A percentile compares a stretch with the other conserved stretches of the same genome.
These are phyloP conservation scores for Cercophora sp. DNA, from an alignment of 495 filamentous ascomycete species.

Conservation along the genomic window DNA sequence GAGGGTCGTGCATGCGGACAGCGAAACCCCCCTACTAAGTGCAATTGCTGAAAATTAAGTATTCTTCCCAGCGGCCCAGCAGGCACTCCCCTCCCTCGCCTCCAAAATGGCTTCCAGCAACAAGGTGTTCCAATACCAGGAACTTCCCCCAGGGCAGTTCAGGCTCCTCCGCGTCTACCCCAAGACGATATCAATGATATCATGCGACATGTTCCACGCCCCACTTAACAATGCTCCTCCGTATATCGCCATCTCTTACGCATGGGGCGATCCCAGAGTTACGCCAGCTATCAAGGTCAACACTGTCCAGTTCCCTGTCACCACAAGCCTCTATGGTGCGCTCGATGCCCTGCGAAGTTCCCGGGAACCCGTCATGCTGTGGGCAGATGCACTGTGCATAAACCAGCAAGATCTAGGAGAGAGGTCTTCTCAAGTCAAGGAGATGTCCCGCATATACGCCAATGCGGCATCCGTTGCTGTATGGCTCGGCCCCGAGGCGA, in stretches of 20 bases:
- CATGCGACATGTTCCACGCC: conserved; percentile 21
- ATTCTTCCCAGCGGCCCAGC: neutral
- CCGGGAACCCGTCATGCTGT: conserved; percentile 9
- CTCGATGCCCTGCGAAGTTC: conserved; percentile 16
- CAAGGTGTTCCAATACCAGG: conserved; percentile 10
- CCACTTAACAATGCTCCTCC: conserved; percentile 11
- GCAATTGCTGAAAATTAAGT: neutral
- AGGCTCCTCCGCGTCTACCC: conserved; percentile 15
- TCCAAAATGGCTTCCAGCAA: neutral
- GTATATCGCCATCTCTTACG: conserved; percentile 25
- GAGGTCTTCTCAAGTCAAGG: conserved; percentile 13
- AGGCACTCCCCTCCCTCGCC: neutral
- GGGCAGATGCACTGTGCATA: conserved; percentile 25
- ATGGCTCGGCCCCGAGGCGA: conserved; percentile 18
- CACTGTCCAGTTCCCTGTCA: conserved; percentile 15
- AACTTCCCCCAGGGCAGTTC: conserved; percentile 4
- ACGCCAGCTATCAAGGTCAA: conserved; percentile 18
- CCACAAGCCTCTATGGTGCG: conserved; percentile 18
- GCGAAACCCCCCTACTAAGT: neutral
- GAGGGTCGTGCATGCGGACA: neutral
- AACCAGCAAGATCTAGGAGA: conserved; percentile 18
- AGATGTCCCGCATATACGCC: conserved; percentile 19
- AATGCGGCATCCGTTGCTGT: conserved; percentile 13
- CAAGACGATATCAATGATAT: conserved; percentile 8
- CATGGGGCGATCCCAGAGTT: conserved; percentile 24